These are phyloP conservation scores for Annulohypoxylon bovei DNA, from an alignment of 495 filamentous ascomycete genomes.

Conservation along the genomic window DNA sequence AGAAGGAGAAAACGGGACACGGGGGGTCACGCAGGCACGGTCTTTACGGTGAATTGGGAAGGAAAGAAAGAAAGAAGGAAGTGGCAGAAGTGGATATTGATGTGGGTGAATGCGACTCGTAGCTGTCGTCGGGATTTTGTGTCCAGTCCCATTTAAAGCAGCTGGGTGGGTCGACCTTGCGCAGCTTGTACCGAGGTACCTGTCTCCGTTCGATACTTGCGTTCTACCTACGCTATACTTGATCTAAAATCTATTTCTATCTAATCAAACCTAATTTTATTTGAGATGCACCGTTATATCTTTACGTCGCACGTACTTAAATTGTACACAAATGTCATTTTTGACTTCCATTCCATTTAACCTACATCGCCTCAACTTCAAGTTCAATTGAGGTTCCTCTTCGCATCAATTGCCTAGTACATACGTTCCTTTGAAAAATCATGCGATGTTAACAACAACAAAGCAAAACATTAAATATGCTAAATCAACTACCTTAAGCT, in stretches of 20 bases:
- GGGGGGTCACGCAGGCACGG: constrained; percentile 20
- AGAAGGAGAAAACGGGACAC: constrained; percentile 12
- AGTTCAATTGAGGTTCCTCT: background rate
- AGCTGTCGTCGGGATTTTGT: constrained; percentile 41
- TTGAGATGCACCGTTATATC: background rate
- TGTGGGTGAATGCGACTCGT: constrained; percentile 35
- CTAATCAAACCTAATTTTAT: background rate
- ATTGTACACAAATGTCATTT: background rate
- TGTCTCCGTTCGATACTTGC: constrained; percentile 1
- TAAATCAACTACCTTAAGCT: background rate
- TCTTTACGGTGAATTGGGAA: constrained; percentile 15
- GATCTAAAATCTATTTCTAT: constrained; percentile 1
- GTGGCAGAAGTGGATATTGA: constrained; percentile 17
- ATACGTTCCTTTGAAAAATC: constrained; percentile 9
- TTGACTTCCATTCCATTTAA: constrained; percentile 23
- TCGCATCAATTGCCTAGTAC: constrained; percentile 19
- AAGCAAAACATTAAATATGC: background rate
- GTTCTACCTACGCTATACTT: background rate
- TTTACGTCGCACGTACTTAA: background rate
- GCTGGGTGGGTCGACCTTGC: constrained; percentile 5
- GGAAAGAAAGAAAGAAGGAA: constrained; percentile 4
- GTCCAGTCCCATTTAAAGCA: constrained; percentile 27
- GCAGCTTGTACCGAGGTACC: background rate
- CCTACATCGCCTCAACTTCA: constrained; percentile 24
- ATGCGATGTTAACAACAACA: constrained; percentile 21